These are phyloP conservation scores for Holtermannia corniformis DNA, from an alignment of 768 basidiomycete genomes.

Conservation along the genomic window DNA sequence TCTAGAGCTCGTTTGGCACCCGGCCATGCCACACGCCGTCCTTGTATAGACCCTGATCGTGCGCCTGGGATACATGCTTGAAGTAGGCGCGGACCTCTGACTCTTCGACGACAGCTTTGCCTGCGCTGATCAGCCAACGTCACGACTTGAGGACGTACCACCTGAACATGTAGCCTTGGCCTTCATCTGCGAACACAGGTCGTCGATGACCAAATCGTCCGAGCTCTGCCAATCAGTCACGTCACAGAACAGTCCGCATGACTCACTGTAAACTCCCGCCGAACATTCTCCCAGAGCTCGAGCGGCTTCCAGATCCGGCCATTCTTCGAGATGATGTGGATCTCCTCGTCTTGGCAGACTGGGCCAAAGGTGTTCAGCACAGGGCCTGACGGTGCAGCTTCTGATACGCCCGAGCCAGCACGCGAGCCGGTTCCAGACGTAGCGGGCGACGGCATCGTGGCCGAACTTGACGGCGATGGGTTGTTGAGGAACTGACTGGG, in stretches of 20 bases:
- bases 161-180: slow-evolving; percentile 33
- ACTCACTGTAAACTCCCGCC: slow-evolving; percentile 22
- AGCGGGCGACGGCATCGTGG: neutral
- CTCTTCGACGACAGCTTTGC: neutral
- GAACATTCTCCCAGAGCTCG: slow-evolving; percentile 28
- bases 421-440: neutral
- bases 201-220: slow-evolving; percentile 34
- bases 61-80: neutral
- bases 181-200: slow-evolving; percentile 37
- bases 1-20: too few species aligned
- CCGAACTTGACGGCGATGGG: neutral
- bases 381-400: neutral
- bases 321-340: slow-evolving; percentile 19
- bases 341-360: slow-evolving; percentile 2
- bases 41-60: neutral
- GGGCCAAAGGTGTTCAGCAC: slow-evolving; percentile 14
- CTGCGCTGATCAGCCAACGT: neutral
- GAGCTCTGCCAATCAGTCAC: neutral
- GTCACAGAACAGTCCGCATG: neutral
- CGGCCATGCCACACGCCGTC: too few species aligned
- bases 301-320: slow-evolving; percentile 26
- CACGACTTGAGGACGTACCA: slow-evolving; percentile 15
- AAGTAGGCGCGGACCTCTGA: neutral
- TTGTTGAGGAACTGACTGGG: neutral
- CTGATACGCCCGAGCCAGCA: neutral